Evolutionary conservation across 1,284 basidiomycete species (phyloP).

Genomic region (Rhodotorula sp.): DNA sequence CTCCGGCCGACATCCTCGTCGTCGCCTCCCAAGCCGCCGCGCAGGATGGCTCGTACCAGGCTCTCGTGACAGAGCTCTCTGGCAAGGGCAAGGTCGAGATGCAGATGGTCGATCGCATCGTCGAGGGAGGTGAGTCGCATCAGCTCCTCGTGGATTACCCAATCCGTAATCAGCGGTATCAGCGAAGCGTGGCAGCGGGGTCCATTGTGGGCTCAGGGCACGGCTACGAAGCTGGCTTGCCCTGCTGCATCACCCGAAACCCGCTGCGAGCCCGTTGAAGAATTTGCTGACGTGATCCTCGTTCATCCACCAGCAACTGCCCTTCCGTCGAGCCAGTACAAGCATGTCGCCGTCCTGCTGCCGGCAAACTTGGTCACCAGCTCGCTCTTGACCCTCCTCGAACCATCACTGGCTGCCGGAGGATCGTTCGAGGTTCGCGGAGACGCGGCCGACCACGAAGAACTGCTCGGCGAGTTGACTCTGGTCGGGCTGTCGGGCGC

Average conservation of each 20-base stretch:
- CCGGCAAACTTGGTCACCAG: conserved; percentile 29
- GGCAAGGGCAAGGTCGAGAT: conserved; percentile 32
- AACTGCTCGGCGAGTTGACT: conserved; percentile 30
- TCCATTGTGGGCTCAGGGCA: too few species aligned
- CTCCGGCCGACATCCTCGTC: conserved; percentile 22
- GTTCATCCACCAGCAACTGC: conserved; percentile 21
- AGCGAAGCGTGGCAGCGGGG: background rate
- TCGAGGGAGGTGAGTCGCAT: conserved; percentile 35
- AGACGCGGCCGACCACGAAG: conserved; percentile 25
- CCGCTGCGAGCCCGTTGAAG: background rate
- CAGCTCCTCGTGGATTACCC: background rate
- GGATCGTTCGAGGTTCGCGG: conserved; percentile 30
- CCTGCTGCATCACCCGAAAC: too few species aligned
- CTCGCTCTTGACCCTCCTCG: conserved; percentile 33
- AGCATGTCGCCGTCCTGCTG: conserved; percentile 34
- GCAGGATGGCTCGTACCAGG: conserved; percentile 39
- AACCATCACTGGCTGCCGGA: conserved; percentile 31
- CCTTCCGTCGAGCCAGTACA: conserved; percentile 23
- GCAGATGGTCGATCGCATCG: conserved; percentile 41
- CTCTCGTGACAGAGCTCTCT: conserved; percentile 25
- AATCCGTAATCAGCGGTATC: conserved; percentile 2
- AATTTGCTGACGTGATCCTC: background rate
- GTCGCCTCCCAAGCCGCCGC: conserved; percentile 36
- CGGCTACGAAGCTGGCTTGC: too few species aligned
- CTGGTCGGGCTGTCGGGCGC: conserved; percentile 29